A percentile compares a stretch with the other conserved stretches of the same genome.
phyloP scores from a whole-genome alignment of 345 rosid genomes.

The Mercurialis annua region DNA sequence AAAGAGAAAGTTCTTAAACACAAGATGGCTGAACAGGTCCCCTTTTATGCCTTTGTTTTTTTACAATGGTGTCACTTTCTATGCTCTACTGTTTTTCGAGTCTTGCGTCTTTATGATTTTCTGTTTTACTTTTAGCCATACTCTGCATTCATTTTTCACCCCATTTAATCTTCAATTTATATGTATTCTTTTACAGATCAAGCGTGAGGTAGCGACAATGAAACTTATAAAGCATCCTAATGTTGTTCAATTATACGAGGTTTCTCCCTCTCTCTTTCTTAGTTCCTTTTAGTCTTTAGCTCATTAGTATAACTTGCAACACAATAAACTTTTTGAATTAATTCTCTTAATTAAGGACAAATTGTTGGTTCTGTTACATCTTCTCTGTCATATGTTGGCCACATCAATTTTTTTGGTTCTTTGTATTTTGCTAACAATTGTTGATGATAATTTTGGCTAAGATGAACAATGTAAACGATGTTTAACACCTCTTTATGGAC shows the following conservation, averaged over 20 bases:
- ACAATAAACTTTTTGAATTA: neutral
- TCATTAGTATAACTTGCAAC: neutral
- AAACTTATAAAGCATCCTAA: conserved; percentile 91
- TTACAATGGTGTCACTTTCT: neutral
- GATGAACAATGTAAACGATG: neutral
- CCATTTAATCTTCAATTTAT: conserved; percentile 11
- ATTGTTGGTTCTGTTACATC: neutral
- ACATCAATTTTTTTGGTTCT: neutral
- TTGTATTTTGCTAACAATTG: neutral
- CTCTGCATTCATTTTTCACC: conserved; percentile 7
- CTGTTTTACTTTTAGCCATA: neutral
- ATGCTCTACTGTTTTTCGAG: neutral
- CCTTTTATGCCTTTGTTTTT: conserved; percentile 1
- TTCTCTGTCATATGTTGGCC: neutral
- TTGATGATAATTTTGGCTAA: neutral
- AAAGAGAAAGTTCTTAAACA: conserved; percentile 94
- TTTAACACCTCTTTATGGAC: neutral
- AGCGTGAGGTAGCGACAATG: conserved; percentile 88
- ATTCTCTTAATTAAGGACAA: neutral
- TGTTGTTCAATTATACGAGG: conserved; percentile 84
- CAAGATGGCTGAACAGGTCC: conserved; percentile 97
- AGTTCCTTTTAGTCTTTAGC: neutral
- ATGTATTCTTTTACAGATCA: conserved; percentile 50
- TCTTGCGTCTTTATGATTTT: neutral
- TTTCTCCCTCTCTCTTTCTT: conserved; percentile 31